Conservation (phyloP, 306 rosid species). For the Sicyos baderoa region DNA sequence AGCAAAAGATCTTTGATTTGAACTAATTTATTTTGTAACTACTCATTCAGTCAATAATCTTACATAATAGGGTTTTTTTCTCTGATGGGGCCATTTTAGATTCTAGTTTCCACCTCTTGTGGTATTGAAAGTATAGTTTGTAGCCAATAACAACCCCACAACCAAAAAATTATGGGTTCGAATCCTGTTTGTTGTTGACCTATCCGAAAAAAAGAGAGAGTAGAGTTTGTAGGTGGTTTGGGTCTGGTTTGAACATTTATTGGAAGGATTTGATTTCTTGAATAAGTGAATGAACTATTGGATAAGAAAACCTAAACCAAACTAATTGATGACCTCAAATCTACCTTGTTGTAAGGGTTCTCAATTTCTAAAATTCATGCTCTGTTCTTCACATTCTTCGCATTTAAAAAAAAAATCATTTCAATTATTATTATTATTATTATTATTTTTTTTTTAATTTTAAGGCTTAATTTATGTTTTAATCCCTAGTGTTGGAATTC, state of each 20-base stretch:
- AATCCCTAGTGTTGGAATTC: too few species aligned
- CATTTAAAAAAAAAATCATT: too few species aligned
- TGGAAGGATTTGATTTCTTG: neutral
- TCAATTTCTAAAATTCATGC: too few species aligned
- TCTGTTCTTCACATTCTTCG: too few species aligned
- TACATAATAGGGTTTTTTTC: neutral
- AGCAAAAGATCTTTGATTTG: neutral
- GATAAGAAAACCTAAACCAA: neutral
- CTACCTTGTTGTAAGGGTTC: neutral
- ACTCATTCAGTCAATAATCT: slow-evolving; percentile 18
- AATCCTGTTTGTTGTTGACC: too few species aligned
- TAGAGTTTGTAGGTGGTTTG: neutral
- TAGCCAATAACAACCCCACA: too few species aligned
- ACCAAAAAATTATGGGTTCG: too few species aligned
- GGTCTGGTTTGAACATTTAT: neutral
- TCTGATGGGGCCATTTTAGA: neutral
- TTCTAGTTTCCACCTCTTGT: neutral
- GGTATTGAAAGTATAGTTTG: neutral
- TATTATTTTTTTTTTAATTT: too few species aligned
- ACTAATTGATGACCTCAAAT: neutral
- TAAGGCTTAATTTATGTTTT: too few species aligned
- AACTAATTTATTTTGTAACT: slow-evolving; percentile 16
- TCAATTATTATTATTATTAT: too few species aligned
- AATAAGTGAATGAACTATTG: neutral
- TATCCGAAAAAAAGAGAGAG: too few species aligned